phyloP scores from a whole-genome alignment of 2,329 filamentous ascomycete genomes.

The Ascochyta viciae-villosae region DNA sequence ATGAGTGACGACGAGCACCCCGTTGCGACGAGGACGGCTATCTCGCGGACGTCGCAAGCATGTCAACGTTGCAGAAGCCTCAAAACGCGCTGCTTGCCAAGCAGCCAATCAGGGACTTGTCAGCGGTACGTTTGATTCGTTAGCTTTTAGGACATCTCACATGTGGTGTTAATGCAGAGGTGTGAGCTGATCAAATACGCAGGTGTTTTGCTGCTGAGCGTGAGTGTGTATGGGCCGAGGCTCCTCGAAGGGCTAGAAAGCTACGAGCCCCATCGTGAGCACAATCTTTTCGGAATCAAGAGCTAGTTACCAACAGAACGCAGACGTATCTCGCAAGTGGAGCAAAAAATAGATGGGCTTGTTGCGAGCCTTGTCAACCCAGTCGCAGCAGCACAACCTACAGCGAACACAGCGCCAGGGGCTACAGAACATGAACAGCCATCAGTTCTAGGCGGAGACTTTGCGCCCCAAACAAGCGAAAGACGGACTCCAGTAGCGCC shows the following conservation, averaged over 20 bases:
- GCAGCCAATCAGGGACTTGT: conserved; percentile 36
- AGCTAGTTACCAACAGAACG: background rate
- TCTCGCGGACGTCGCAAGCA: conserved; percentile 37
- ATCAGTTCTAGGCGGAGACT: background rate
- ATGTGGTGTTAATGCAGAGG: background rate
- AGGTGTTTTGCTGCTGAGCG: conserved; percentile 37
- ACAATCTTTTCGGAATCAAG: background rate
- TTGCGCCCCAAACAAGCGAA: conserved; percentile 1
- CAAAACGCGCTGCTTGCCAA: conserved; percentile 45
- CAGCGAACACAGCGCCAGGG: background rate
- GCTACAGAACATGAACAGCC: background rate
- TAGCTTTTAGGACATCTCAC: background rate
- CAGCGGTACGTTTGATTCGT: conserved; percentile 32
- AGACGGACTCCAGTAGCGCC: conserved; percentile 19
- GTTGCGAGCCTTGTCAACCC: conserved; percentile 39
- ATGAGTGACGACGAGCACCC: conserved; percentile 38
- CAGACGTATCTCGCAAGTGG: conserved; percentile 46
- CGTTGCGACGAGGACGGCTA: conserved; percentile 17
- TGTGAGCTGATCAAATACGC: conserved; percentile 1
- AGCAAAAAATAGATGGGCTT: conserved; percentile 46
- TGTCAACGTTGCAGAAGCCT: conserved; percentile 45
- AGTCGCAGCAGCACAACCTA: background rate
- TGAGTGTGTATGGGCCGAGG: conserved; percentile 45
- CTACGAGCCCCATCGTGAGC: conserved; percentile 44
- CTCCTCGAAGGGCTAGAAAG: conserved; percentile 34